These are phyloP conservation scores for Ocimum tenuiflorum DNA, from an alignment of 257 asterid genomes.

Conservation along the genomic window DNA sequence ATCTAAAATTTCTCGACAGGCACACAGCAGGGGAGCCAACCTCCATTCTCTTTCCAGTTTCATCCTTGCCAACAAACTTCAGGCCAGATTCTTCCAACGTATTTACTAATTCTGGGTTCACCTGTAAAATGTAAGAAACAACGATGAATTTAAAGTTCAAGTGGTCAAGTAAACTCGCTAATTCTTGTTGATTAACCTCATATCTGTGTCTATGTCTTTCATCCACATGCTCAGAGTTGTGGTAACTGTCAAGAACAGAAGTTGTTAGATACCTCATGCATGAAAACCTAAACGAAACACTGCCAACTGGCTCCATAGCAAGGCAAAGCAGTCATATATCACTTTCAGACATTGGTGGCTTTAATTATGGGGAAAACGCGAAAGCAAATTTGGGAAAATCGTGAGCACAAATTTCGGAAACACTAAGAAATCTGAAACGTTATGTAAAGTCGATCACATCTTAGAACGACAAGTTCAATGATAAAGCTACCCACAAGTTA, in stretches of 20 bases:
- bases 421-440: no score
- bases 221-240: conserved; percentile 56
- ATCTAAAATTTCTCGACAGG: not conserved
- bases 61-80: conserved; percentile 88
- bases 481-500: no score
- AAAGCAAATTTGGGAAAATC: no score
- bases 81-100: conserved; percentile 67
- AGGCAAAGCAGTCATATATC: not conserved
- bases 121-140: conserved; percentile 42
- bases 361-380: no score
- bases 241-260: conserved; percentile 46
- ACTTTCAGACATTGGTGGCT: not conserved
- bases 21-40: conserved; percentile 34
- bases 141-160: not conserved
- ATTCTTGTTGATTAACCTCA: conserved; percentile 48
- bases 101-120: conserved; percentile 69
- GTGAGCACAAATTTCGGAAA: no score
- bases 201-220: conserved; percentile 94
- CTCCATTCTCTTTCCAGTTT: conserved; percentile 92
- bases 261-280: conserved; percentile 14
- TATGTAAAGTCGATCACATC: no score
- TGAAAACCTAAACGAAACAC: not conserved
- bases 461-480: no score
- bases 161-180: not conserved
- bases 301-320: conserved; percentile 2